These are phyloP conservation scores for Pyrenopolyporus hunteri DNA, from an alignment of 495 filamentous ascomycete species.

Conservation along the genomic window DNA sequence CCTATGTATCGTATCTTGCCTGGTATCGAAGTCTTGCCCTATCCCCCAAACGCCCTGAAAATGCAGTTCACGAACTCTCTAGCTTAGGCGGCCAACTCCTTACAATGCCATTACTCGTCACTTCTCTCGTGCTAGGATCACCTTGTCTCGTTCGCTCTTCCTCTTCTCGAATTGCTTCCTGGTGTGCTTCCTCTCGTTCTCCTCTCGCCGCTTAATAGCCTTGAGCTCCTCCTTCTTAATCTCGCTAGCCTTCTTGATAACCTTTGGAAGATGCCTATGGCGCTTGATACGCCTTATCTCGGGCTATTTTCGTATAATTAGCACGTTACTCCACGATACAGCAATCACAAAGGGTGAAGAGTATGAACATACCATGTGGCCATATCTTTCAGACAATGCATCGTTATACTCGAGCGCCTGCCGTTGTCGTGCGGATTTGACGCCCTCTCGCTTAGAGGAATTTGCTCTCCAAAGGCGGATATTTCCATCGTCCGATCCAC, in stretches of 20 bases:
- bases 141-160: constrained; percentile 88
- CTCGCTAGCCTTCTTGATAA: constrained; percentile 95
- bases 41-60: constrained; percentile 36
- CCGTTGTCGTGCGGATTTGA: constrained; percentile 82
- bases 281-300: constrained; percentile 89
- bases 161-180: constrained; percentile 77
- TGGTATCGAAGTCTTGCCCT: constrained; percentile 37
- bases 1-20: background rate
- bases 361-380: constrained; percentile 68
- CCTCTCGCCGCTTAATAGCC: constrained; percentile 85
- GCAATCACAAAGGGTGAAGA: background rate
- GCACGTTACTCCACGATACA: background rate
- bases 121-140: constrained; percentile 79
- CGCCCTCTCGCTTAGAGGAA: constrained; percentile 81
- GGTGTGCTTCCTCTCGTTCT: constrained; percentile 92
- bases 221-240: constrained; percentile 92
- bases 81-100: background rate
- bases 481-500: constrained; percentile 84
- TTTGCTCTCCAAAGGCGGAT: constrained; percentile 89
- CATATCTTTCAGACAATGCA: constrained; percentile 79
- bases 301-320: constrained; percentile 52
- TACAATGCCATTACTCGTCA: constrained; percentile 45
- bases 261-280: constrained; percentile 90
- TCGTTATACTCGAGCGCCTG: constrained; percentile 92
- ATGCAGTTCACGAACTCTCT: constrained; percentile 31